These are phyloP conservation scores for Trametes cubensis DNA, from an alignment of 768 basidiomycete genomes.

Conservation along the genomic window DNA sequence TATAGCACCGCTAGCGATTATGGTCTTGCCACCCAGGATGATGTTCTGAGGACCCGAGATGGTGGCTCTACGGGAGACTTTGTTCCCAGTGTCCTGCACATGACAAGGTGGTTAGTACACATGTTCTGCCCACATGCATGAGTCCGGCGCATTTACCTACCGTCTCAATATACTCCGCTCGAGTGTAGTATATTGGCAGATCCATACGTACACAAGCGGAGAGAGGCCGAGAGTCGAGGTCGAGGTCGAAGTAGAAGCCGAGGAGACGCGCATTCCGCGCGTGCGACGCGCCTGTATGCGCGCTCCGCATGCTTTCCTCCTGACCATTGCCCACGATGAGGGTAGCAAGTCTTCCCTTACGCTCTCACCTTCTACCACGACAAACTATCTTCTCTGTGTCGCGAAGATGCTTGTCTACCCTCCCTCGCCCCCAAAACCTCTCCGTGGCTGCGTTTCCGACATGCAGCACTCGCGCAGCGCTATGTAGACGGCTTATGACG, in stretches of 20 bases:
- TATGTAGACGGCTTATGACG: neutral
- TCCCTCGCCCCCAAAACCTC: neutral
- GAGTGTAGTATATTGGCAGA: constrained; percentile 75
- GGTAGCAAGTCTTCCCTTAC: neutral
- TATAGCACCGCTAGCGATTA: constrained; percentile 88
- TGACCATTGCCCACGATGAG: constrained; percentile 9
- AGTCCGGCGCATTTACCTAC: constrained; percentile 40
- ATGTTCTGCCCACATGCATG: no score
- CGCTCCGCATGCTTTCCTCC: constrained; percentile 1
- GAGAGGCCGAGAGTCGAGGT: neutral
- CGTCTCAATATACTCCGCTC: constrained; percentile 87
- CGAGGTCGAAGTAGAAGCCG: constrained; percentile 11
- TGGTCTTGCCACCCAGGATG: constrained; percentile 95
- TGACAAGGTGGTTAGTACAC: neutral
- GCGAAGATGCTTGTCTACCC: constrained; percentile 7
- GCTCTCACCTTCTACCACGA: neutral
- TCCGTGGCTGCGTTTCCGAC: neutral
- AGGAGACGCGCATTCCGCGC: constrained; percentile 13
- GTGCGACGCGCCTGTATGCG: constrained; percentile 10
- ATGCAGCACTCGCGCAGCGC: neutral
- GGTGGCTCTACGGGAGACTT: constrained; percentile 88
- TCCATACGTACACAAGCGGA: constrained; percentile 50
- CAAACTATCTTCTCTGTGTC: neutral
- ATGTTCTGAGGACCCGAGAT: constrained; percentile 96
- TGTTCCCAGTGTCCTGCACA: constrained; percentile 91